Conservation (phyloP, 495 filamentous ascomycete species). For the Hypoxylon lenormandii region DNA sequence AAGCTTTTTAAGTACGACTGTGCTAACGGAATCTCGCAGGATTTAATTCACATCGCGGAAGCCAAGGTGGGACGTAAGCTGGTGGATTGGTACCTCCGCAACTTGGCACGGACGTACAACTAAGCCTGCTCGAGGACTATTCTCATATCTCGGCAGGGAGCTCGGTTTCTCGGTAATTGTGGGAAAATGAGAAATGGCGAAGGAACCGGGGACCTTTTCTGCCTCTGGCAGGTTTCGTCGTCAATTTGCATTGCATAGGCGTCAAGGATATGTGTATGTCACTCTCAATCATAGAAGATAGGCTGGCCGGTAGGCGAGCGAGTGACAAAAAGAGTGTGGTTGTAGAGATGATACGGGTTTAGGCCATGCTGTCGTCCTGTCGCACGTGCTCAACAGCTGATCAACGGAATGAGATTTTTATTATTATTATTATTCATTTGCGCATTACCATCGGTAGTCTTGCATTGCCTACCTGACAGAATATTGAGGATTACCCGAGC, state of each 20-base stretch:
- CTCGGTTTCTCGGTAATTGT: constrained; percentile 6
- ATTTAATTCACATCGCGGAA: constrained; percentile 97
- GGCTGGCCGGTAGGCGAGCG: not conserved
- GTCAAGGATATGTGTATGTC: constrained; percentile 27
- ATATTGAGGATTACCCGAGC: no score
- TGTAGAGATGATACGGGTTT: not conserved
- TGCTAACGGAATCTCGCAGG: constrained; percentile 61
- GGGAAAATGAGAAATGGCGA: constrained; percentile 5
- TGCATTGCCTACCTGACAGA: not conserved
- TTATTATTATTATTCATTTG: not conserved
- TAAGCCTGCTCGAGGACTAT: constrained; percentile 30
- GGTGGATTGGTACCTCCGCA: constrained; percentile 98
- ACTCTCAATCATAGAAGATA: not conserved
- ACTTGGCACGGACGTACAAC: constrained; percentile 89
- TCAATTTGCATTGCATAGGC: constrained; percentile 49
- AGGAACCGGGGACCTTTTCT: constrained; percentile 13
- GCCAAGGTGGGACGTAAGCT: constrained; percentile 96
- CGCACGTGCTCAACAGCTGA: not conserved
- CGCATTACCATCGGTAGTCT: not conserved
- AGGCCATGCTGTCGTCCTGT: not conserved
- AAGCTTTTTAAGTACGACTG: constrained; percentile 36
- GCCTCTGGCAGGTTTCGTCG: constrained; percentile 28
- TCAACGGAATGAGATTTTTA: constrained; percentile 4
- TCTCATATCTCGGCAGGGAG: not conserved
- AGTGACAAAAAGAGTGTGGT: not conserved